phyloP scores from a whole-genome alignment of 1,284 basidiomycete genomes.

The Apiotrichum domesticum region DNA sequence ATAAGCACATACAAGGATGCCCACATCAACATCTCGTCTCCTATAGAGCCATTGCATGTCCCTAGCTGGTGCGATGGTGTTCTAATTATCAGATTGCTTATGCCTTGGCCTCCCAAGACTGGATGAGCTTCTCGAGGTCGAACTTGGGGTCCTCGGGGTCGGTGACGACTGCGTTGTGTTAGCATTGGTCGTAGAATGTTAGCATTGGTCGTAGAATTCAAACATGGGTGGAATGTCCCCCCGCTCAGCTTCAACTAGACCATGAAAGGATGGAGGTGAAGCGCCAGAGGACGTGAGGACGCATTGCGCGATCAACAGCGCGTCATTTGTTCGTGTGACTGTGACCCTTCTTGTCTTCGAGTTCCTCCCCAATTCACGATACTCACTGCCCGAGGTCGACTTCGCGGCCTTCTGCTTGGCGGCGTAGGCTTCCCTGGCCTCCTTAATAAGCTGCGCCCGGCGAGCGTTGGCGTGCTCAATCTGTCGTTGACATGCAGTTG shows the following conservation, averaged over 20 bases:
- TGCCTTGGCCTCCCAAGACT: constrained; percentile 40
- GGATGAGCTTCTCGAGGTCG: constrained; percentile 88
- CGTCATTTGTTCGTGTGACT: too few species aligned
- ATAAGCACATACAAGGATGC: too few species aligned
- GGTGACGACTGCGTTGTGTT: constrained; percentile 60
- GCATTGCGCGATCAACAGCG: too few species aligned
- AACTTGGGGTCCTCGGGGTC: constrained; percentile 93
- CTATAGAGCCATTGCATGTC: constrained; percentile 10
- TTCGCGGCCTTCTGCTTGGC: constrained; percentile 57
- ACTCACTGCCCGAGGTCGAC: constrained; percentile 14
- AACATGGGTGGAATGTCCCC: too few species aligned
- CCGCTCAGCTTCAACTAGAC: too few species aligned
- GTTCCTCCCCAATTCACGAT: background rate
- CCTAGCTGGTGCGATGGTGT: constrained; percentile 5
- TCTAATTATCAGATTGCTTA: constrained; percentile 15
- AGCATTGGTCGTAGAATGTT: background rate
- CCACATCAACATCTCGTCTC: too few species aligned
- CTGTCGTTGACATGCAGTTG: background rate
- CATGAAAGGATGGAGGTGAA: too few species aligned
- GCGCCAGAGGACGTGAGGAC: too few species aligned
- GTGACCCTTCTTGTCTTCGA: too few species aligned
- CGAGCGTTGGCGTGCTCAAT: constrained; percentile 43
- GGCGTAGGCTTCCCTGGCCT: constrained; percentile 88
- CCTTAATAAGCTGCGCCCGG: constrained; percentile 68
- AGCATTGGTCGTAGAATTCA: too few species aligned